These are phyloP conservation scores for Fermentozyma sake DNA, from an alignment of 1,139 yeast genomes.

Conservation along the genomic window DNA sequence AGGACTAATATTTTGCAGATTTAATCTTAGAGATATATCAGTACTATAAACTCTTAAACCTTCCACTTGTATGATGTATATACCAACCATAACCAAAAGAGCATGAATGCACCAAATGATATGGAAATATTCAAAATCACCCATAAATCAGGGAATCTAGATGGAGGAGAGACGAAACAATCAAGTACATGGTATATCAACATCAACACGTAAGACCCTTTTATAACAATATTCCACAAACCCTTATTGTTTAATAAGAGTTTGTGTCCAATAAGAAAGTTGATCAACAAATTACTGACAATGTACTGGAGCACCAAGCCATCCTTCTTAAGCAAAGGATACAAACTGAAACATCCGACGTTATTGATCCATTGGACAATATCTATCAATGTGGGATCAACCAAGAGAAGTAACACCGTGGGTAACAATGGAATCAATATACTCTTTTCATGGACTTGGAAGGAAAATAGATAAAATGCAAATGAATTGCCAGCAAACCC, in stretches of 20 bases:
- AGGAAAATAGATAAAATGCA: slow-evolving; percentile 85
- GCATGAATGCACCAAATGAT: slow-evolving; percentile 68
- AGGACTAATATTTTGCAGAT: no score
- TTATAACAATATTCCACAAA: slow-evolving; percentile 53
- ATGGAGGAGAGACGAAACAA: slow-evolving; percentile 47
- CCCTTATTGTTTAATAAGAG: slow-evolving; percentile 21
- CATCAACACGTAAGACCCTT: slow-evolving; percentile 56
- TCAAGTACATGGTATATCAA: slow-evolving; percentile 54
- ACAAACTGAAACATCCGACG: slow-evolving; percentile 77
- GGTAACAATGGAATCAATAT: slow-evolving; percentile 87
- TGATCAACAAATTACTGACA: slow-evolving; percentile 58
- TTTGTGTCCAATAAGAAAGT: slow-evolving; percentile 74
- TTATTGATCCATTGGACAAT: slow-evolving; percentile 86
- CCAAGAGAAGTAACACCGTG: slow-evolving; percentile 58
- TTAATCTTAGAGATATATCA: no score
- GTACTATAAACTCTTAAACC: no score
- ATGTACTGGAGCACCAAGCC: slow-evolving; percentile 68
- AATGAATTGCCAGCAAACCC: slow-evolving; percentile 81
- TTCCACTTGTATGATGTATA: no score
- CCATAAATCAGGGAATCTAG: slow-evolving; percentile 77
- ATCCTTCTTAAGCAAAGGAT: slow-evolving; percentile 82
- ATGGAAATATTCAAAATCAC: slow-evolving; percentile 68
- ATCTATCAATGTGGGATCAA: slow-evolving; percentile 57
- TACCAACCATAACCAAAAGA: slow-evolving; percentile 85
- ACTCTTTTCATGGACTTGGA: slow-evolving; percentile 91